These are phyloP conservation scores for Linderniella brevidens DNA, from an alignment of 257 asterid genomes.

Conservation along the genomic window DNA sequence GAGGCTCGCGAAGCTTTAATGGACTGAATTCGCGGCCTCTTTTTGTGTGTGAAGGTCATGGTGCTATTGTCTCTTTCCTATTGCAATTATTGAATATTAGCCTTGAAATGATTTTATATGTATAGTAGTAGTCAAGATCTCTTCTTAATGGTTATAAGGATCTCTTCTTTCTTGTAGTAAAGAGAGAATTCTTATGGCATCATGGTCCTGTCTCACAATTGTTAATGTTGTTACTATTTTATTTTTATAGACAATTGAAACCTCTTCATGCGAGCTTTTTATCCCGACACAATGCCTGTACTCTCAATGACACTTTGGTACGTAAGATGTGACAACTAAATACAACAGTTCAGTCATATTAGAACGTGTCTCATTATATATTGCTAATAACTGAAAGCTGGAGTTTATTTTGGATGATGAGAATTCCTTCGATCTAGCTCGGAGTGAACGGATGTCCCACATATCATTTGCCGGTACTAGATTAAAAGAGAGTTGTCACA, in stretches of 20 bases:
- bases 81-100: neutral
- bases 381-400: no score
- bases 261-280: conserved; percentile 21
- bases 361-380: no score
- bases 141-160: conserved; percentile 20
- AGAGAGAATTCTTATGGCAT: conserved; percentile 13
- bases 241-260: conserved; percentile 27
- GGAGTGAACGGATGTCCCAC: conserved; percentile 59
- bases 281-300: conserved; percentile 20
- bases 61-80: neutral
- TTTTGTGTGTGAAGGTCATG: conserved; percentile 59
- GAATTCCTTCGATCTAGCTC: conserved; percentile 55
- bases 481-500: conserved; percentile 47
- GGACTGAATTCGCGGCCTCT: conserved; percentile 68
- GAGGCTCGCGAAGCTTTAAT: conserved; percentile 50
- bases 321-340: conserved; percentile 3
- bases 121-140: no score
- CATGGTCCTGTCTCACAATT: no score
- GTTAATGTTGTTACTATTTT: no score
- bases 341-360: no score
- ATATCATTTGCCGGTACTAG: conserved; percentile 29
- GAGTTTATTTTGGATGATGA: conserved; percentile 1
- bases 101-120: no score
- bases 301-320: conserved; percentile 46
- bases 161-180: conserved; percentile 8